Evolutionary conservation across 495 filamentous ascomycete genomes (phyloP), one percentile per base, ranked within the genome.

Genomic region (Aspergillus bridgeri): DNA sequence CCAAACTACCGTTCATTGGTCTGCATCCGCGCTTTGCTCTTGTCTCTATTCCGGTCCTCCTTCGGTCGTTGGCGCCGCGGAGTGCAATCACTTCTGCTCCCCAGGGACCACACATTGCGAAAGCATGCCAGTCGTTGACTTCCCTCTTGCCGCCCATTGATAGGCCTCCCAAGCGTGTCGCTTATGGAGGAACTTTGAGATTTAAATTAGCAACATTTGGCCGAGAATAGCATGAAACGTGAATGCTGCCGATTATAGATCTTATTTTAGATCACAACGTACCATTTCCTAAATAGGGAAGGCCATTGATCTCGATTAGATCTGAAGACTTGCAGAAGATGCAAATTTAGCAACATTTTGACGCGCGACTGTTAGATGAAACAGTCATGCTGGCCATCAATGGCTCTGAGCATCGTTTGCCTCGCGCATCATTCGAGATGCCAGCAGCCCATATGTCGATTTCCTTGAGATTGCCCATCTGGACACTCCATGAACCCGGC

Each of bases 301-400:
- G 18, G 50, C 43, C 45, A 42, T 48, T n/a, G 57, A 51, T 57
- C 59, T 58, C 42, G 45, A 59, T 59, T 44, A 53, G n/a, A 71
- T 70, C 66, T 71, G 69, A 73, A 65, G 67, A 70, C 65, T 42
- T 58, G 56, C 59, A 63, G 62, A 58, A 59, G 64, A 67, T 71
- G 72, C 73, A 69, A 75, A 68, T 75, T 72, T 74, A 77, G 74
- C 63, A 77, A 73, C 74, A 70, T 48, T 56, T 71, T 75, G 61
- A 74, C 74, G 74, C 74, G 73, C 73, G 71, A 74, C 67, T 70
- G 65, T 67, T 59, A 63, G 59, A 57, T 75, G 73, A 77, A 77
- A 75, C 73, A 65, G 58, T 59, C 62, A 59, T 67, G 56, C 59
- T 66, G 58, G 68, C 62, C 24, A 3, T 43, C 23, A 17, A 48